Conservation (phyloP, 495 filamentous ascomycete species). For the Xylaria sp. region DNA sequence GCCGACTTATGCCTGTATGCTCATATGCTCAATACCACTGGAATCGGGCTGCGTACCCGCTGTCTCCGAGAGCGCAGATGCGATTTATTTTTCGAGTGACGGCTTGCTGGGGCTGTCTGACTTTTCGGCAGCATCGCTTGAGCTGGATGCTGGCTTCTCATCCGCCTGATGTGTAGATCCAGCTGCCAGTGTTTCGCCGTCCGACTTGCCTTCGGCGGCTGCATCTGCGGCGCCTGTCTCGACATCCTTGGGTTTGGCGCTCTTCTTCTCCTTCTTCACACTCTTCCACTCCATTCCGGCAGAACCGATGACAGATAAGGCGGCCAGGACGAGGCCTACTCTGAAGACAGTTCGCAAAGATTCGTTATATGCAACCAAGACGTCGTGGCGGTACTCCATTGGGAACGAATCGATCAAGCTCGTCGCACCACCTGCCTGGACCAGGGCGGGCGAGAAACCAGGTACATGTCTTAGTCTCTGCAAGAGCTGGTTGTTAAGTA, state of each 20-base stretch:
- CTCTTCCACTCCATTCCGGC: conserved; percentile 74
- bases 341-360: conserved; percentile 70
- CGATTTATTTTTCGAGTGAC: conserved; percentile 11
- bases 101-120: not conserved
- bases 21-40: not conserved
- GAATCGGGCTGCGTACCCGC: not conserved
- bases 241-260: conserved; percentile 21
- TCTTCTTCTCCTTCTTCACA: conserved; percentile 65
- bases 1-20: not conserved
- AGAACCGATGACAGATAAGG: conserved; percentile 63
- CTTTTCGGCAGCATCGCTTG: not conserved
- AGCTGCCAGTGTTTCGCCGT: conserved; percentile 20
- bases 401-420: conserved; percentile 62
- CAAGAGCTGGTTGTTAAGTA: conserved; percentile 64
- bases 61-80: not conserved
- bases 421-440: conserved; percentile 69
- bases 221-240: conserved; percentile 22
- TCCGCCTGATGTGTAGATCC: not conserved
- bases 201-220: conserved; percentile 21
- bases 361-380: conserved; percentile 71
- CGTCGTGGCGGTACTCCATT: conserved; percentile 49
- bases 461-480: conserved; percentile 52
- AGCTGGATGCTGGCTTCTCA: not conserved
- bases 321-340: conserved; percentile 66
- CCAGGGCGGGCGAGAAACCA: conserved; percentile 51